Conservation (phyloP, 2,329 filamentous ascomycete species). For the Capronia epimyces region DNA sequence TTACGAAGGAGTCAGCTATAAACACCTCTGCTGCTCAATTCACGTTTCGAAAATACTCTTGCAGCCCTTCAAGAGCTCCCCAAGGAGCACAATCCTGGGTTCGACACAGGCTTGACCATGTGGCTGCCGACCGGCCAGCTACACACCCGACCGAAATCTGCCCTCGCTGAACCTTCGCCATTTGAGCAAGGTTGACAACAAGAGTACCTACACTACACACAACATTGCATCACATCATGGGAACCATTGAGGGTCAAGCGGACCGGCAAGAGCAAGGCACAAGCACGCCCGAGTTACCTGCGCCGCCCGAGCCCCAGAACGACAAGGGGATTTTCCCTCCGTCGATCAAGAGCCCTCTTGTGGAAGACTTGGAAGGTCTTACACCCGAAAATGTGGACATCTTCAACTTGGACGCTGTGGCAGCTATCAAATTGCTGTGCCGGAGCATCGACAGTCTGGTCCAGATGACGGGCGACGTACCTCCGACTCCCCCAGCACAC, state of each 20-base stretch:
- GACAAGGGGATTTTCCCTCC: conserved; percentile 28
- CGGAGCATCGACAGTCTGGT: conserved; percentile 56
- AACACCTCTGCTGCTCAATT: background rate
- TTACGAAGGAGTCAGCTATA: too few relatives aligned
- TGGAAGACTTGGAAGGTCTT: conserved; percentile 32
- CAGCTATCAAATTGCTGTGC: conserved; percentile 74
- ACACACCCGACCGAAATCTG: conserved; percentile 4
- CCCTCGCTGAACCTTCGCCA: conserved; percentile 9
- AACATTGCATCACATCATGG: conserved; percentile 14
- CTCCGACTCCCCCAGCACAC: conserved; percentile 61
- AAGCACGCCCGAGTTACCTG: conserved; percentile 15
- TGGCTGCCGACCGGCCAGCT: conserved; percentile 15
- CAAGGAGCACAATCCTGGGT: conserved; percentile 12
- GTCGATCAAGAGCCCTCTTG: conserved; percentile 31
- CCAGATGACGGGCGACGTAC: conserved; percentile 57
- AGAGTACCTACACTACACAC: background rate
- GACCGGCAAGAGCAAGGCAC: conserved; percentile 16
- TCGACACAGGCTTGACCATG: conserved; percentile 19
- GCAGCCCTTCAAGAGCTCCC: background rate
- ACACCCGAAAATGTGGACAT: conserved; percentile 53
- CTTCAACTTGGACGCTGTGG: conserved; percentile 64
- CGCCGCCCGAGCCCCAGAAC: conserved; percentile 28
- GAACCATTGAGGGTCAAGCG: conserved; percentile 7
- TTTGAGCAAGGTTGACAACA: conserved; percentile 9
- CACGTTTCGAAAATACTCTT: background rate